These are phyloP conservation scores for Trametes gibbosa DNA, from an alignment of 768 basidiomycete species.

Conservation along the genomic window DNA sequence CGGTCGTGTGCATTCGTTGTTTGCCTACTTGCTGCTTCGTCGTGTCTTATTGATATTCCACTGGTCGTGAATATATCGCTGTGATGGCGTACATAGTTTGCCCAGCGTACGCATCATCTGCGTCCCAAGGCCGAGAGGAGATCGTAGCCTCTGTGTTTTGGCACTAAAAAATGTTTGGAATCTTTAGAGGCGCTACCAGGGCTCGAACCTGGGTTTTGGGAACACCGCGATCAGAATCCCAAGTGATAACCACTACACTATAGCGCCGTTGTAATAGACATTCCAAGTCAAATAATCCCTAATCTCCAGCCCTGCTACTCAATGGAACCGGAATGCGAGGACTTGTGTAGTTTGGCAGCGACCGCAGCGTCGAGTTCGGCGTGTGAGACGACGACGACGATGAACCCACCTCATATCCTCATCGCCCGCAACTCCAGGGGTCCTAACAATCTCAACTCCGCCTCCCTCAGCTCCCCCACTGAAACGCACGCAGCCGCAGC, in stretches of 20 bases:
- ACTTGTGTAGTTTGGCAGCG: neutral
- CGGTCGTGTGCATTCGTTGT: neutral
- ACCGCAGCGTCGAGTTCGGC: neutral
- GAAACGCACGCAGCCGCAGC: conserved; percentile 87
- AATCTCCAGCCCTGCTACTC: conserved; percentile 34
- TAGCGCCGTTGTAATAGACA: conserved; percentile 25
- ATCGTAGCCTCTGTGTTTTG: too few relatives aligned
- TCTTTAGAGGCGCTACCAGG: conserved; percentile 47
- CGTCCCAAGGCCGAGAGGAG: too few relatives aligned
- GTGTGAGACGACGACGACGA: conserved; percentile 44
- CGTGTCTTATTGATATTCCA: neutral
- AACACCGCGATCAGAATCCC: conserved; percentile 36
- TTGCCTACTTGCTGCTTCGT: neutral
- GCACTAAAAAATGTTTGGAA: too few relatives aligned
- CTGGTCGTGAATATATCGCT: too few relatives aligned
- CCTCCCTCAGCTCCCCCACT: conserved; percentile 78
- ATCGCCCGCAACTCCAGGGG: conserved; percentile 85
- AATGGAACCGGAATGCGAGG: too few relatives aligned
- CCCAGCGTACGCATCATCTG: too few relatives aligned
- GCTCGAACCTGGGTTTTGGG: conserved; percentile 47
- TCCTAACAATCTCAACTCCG: conserved; percentile 70
- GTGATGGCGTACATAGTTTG: too few relatives aligned
- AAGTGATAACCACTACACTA: conserved; percentile 43
- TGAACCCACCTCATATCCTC: conserved; percentile 84
- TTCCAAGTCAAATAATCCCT: conserved; percentile 43